These are phyloP conservation scores for Rhizoctonia solani DNA, from an alignment of 1,284 basidiomycete species.

Conservation along the genomic window DNA sequence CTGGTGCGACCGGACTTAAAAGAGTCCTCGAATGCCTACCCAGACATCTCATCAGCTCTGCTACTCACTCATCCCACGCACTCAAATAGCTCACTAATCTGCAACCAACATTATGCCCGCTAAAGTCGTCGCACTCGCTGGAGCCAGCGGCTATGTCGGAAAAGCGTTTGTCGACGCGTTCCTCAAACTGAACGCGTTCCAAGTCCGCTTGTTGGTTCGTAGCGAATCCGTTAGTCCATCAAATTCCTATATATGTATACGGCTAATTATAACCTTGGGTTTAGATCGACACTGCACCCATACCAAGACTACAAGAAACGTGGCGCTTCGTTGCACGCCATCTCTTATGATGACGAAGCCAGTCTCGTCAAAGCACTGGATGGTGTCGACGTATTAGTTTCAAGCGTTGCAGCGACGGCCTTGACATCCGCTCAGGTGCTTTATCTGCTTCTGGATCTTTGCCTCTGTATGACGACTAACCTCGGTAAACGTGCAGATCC, in stretches of 20 bases:
- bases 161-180: background rate
- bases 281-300: background rate
- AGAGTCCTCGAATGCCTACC: no score
- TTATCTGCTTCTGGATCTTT: background rate
- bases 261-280: background rate
- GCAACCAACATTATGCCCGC: background rate
- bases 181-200: background rate
- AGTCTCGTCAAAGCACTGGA: background rate
- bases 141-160: background rate
- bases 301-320: background rate
- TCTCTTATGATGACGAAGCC: conserved; percentile 1
- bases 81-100: background rate
- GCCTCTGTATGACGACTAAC: background rate
- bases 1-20: no score
- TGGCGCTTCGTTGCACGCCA: background rate
- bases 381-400: conserved; percentile 18
- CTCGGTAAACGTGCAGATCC: background rate
- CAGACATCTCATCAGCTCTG: no score
- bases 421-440: background rate
- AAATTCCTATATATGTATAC: background rate
- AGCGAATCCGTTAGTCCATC: background rate
- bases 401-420: background rate
- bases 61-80: no score
- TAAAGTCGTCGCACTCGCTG: conserved; percentile 1
- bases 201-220: background rate